phyloP scores from a whole-genome alignment of 306 rosid species.

The Medicago ruthenica region DNA sequence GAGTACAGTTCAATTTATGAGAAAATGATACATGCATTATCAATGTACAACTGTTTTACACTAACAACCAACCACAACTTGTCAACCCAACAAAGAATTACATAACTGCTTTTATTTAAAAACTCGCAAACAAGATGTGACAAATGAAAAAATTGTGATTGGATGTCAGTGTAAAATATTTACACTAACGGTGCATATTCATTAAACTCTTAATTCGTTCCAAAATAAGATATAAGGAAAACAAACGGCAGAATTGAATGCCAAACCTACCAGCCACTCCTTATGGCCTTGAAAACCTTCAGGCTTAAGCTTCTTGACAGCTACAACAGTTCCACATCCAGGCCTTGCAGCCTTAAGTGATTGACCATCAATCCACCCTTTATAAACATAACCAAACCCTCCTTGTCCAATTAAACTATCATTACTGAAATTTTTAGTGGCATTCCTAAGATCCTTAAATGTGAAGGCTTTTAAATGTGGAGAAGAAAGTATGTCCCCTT shows the following conservation, averaged over 20 bases:
- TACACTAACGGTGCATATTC: too few species aligned
- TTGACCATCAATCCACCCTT: constrained; percentile 74
- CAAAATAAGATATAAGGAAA: not conserved
- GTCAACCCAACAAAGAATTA: not conserved
- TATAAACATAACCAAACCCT: constrained; percentile 86
- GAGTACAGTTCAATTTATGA: constrained; percentile 6
- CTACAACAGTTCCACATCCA: constrained; percentile 68
- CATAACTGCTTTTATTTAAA: not conserved
- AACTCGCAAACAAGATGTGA: not conserved
- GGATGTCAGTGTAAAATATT: not conserved
- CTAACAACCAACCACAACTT: not conserved
- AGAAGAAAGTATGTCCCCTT: constrained; percentile 83
- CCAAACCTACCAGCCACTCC: constrained; percentile 78
- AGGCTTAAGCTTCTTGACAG: constrained; percentile 90
- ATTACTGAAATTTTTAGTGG: constrained; percentile 72
- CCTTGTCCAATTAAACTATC: constrained; percentile 83
- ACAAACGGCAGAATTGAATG: constrained; percentile 6
- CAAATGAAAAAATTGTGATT: not conserved
- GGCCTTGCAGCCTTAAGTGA: constrained; percentile 53
- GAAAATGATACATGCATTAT: not conserved
- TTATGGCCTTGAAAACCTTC: constrained; percentile 96
- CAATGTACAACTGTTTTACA: not conserved
- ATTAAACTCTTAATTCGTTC: too few species aligned
- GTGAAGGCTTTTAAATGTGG: constrained; percentile 78
- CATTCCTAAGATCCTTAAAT: constrained; percentile 68